These are phyloP conservation scores for Colletotrichum melonis DNA, from an alignment of 2,329 filamentous ascomycete species.

Conservation along the genomic window DNA sequence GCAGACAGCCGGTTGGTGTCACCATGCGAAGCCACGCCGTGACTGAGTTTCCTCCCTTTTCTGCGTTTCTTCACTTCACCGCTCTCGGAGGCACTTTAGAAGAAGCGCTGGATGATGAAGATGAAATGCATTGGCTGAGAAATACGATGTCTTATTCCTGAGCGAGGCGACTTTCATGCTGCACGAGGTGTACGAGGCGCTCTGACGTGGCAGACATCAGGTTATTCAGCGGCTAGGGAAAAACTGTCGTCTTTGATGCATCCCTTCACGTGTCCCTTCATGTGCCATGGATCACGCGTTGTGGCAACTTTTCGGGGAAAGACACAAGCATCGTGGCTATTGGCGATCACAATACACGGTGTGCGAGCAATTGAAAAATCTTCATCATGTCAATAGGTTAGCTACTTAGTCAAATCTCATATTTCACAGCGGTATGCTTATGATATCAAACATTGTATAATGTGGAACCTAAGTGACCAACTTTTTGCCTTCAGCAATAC, in stretches of 20 bases:
- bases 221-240: not conserved
- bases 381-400: not conserved
- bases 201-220: slow-evolving; percentile 7
- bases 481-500: not conserved
- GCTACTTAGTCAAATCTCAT: not conserved
- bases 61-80: slow-evolving; percentile 2
- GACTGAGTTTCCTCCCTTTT: not conserved
- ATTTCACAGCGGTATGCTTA: not conserved
- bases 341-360: not conserved
- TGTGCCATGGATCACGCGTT: not conserved
- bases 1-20: slow-evolving; percentile 8
- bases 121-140: not conserved
- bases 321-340: not conserved
- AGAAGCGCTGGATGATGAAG: not conserved
- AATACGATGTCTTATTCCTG: not conserved
- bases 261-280: not conserved
- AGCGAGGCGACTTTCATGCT: not conserved
- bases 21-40: not conserved
- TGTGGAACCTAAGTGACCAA: not conserved
- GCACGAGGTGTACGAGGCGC: not conserved
- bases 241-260: not conserved
- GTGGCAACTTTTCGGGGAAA: not conserved
- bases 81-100: not conserved
- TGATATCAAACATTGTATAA: not conserved
- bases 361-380: not conserved